A percentile compares a stretch with the other conserved stretches of the same genome.
These are phyloP conservation scores for Colletotrichum sojae DNA, from an alignment of 2,329 filamentous ascomycete species.

Conservation along the genomic window DNA sequence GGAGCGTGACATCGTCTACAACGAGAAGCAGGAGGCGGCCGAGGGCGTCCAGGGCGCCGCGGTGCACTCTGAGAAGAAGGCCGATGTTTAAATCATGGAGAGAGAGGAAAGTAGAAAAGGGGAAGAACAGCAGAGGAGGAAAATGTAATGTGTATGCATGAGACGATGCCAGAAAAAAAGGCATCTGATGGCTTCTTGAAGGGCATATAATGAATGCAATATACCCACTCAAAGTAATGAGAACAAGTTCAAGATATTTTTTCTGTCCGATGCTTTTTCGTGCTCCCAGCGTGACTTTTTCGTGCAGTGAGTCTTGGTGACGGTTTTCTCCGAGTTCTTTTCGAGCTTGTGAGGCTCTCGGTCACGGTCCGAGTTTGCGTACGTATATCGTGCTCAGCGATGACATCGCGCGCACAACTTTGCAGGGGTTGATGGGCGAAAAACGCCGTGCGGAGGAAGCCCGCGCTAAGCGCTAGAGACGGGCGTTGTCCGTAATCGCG, in stretches of 20 bases:
- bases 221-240: constrained; percentile 32
- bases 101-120: too few species aligned
- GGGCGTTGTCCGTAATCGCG: too few species aligned
- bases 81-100: constrained; percentile 9
- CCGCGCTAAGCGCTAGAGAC: too few species aligned
- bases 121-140: background rate
- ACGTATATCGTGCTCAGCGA: too few species aligned
- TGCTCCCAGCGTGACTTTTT: too few species aligned
- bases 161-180: background rate
- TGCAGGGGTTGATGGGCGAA: too few species aligned
- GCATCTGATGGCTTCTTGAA: background rate
- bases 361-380: too few species aligned
- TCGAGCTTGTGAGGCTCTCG: too few species aligned
- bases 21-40: constrained; percentile 60
- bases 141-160: background rate
- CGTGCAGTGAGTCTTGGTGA: background rate
- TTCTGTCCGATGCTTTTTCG: background rate
- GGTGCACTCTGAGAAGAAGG: constrained; percentile 54
- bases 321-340: too few species aligned
- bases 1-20: constrained; percentile 56
- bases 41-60: constrained; percentile 49
- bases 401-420: too few species aligned
- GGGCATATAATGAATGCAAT: constrained; percentile 38
- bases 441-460: too few species aligned
- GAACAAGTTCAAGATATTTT: constrained; percentile 4